Percentiles rank a stretch among this genome's conserved stretches.
Conservation (phyloP, 345 rosid genomes). For the Euphorbia pulcherrima region DNA sequence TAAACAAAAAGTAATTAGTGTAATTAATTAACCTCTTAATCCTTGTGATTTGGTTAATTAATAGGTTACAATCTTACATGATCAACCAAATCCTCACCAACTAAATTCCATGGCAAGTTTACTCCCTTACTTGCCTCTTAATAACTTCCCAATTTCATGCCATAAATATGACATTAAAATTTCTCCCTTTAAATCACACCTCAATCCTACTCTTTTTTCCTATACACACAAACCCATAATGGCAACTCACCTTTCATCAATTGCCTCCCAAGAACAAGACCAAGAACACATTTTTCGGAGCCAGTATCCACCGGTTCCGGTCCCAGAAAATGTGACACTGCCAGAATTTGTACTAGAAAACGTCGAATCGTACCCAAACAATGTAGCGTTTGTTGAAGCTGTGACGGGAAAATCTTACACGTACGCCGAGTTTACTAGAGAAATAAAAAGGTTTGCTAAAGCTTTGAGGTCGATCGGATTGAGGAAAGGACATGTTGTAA, state of each 20-base stretch:
- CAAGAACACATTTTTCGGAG: slow-evolving; percentile 55
- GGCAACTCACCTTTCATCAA: slow-evolving; percentile 13
- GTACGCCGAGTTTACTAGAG: slow-evolving; percentile 60
- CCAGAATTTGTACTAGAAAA: slow-evolving; percentile 83
- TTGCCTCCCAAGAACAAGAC: slow-evolving; percentile 16
- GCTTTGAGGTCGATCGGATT: slow-evolving; percentile 76
- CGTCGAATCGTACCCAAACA: slow-evolving; percentile 59
- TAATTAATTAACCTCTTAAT: not conserved
- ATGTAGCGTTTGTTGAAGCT: slow-evolving; percentile 80
- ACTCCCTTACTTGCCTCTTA: slow-evolving; percentile 15
- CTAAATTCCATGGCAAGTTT: slow-evolving; percentile 16
- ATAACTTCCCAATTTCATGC: slow-evolving; percentile 25
- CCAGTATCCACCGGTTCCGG: slow-evolving; percentile 49
- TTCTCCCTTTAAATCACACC: slow-evolving; percentile 19
- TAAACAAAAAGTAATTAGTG: too few species aligned
- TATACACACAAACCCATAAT: not conserved
- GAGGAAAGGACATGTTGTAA: slow-evolving; percentile 73
- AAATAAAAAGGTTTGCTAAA: slow-evolving; percentile 64
- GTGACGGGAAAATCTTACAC: slow-evolving; percentile 66
- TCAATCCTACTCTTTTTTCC: slow-evolving; percentile 6
- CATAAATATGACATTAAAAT: slow-evolving; percentile 13
- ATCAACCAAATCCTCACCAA: slow-evolving; percentile 34
- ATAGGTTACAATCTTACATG: not conserved
- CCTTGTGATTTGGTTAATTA: not conserved
- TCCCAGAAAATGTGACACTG: slow-evolving; percentile 58